phyloP scores from a whole-genome alignment of 2,329 filamentous ascomycete genomes.

The Tolypocladium paradoxum region DNA sequence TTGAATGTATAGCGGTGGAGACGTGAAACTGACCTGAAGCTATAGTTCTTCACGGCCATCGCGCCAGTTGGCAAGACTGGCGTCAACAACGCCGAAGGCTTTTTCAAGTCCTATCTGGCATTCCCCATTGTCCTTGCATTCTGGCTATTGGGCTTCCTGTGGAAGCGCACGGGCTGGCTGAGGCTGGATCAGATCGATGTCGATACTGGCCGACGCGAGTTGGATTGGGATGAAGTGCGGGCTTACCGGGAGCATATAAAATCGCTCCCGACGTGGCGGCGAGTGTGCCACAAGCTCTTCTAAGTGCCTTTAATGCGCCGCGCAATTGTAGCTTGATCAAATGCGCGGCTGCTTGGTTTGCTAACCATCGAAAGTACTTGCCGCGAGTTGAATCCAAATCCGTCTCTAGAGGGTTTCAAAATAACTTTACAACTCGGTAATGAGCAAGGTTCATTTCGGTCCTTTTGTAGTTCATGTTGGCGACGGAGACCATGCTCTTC shows the following conservation, averaged over 20 bases:
- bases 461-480: too few relatives aligned
- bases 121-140: slow-evolving; percentile 42
- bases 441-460: too few relatives aligned
- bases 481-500: too few relatives aligned
- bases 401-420: not conserved
- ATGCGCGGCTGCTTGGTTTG: not conserved
- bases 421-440: too few relatives aligned
- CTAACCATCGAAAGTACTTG: not conserved
- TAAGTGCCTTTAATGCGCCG: not conserved
- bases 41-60: slow-evolving; percentile 37
- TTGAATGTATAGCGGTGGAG: not conserved
- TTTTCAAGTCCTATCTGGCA: slow-evolving; percentile 44
- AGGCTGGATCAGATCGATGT: slow-evolving; percentile 51
- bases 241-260: slow-evolving; percentile 7
- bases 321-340: not conserved
- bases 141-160: slow-evolving; percentile 46
- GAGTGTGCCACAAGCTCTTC: slow-evolving; percentile 4
- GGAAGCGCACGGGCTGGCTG: slow-evolving; percentile 55
- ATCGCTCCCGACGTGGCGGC: slow-evolving; percentile 6
- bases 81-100: slow-evolving; percentile 31
- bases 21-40: slow-evolving; percentile 1
- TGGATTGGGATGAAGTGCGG: slow-evolving; percentile 18
- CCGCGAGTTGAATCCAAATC: not conserved
- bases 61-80: slow-evolving; percentile 20
- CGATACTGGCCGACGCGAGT: slow-evolving; percentile 51